Evolutionary conservation across 495 filamentous ascomycete species (phyloP), one percentile per base, ranked within the genome.

Genomic region (Xeromyces bisporus): DNA sequence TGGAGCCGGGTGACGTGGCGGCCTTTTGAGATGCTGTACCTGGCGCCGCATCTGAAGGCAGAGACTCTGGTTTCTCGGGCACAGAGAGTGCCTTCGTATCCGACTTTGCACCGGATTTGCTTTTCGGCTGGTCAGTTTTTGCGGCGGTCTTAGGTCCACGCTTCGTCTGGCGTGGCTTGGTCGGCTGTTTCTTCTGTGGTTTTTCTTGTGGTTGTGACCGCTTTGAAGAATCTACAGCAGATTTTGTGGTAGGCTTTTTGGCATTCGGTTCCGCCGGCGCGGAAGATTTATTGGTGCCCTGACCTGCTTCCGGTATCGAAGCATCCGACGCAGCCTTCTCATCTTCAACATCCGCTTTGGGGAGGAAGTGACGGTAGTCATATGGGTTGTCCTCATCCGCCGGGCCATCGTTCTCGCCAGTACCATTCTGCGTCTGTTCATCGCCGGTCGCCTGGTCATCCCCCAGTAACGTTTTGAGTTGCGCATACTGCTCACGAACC

Each of bases 361-460:
- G 51, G 23, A 71, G 60, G 39, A 72, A 73, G 41, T 73, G 69
- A 7, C 69, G 64, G 40, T 57, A 71, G 43, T 73, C 67, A 33
- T 65, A 73, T 10, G 69, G 69, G 31, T 73, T 73, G 36, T 53
- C 48, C 0, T 60, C 53, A 32, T 70, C 67, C 1, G 67, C 55
- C 15, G 49, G 52, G 7, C 56, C 57, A 31, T 62, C 59, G 14
- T 60, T 60, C 11, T 56, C 57, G 20, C 49, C 55, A 20, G 41
- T 42, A 27, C 48, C 50, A 16, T 49, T 57, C 16, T 55, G 47
- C 1, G 50, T 49, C 23, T 48, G 56, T 33, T 67, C 60, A 26
- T 58, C 56, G 1, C 53, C 43, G 5, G 51, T 58, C 8, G 45
- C 38, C 9, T 54, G 49, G 17, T 57, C 51, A 23, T 64, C 56